Base-by-base conservation (phyloP, 148 eudicot species). In the Polygonum maritimum region DNA sequence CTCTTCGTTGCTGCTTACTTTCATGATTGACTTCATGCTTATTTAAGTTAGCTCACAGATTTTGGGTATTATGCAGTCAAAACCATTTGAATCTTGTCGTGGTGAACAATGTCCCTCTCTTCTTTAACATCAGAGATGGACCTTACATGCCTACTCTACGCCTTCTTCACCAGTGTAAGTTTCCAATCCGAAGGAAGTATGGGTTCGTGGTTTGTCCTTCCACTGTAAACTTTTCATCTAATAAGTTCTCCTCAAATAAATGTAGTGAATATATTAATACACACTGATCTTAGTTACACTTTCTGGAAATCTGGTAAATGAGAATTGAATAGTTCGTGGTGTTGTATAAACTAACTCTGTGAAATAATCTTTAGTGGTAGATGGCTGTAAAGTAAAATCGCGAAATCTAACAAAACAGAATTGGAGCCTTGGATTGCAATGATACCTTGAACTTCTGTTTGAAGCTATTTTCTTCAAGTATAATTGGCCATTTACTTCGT, bases 81-180 rank as follows among this genome's bases (percentile, higher is more conserved):
- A 95, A 95, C 76, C 98, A 95, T 90, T 86, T 95, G 69, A 95
- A 95, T 85, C 85, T 95, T 82, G 97, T 90, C 47, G 85, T 95
- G 54, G 97, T 92, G 63, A 92, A 92, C 88, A 92, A 85, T 76
- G 94, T 92, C 72, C 99, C 97, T 11, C 80, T 95, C 14, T 95
- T 95, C 81, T 95, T 95, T 84, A 92, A 95, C 73, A 80, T 95
- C 76, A 93, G 99, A 48, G 99, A 95, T 85, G 99, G 99, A 78
- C 99, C 99, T 58, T 95, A 95, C 77, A 95, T 95, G 99, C 99
- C 99, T 74, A 95, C 99, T 7, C 82, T 95, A 49, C 88, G 99
- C 31, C 96, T 95, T 75, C 97, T 95, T 80, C 99, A 95, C 85
- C 94, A 92, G 78, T 95, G 99, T 92, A 85, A 90, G 85, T 79